phyloP scores from a whole-genome alignment of 176 grass and related monocot genomes.

The Eleusine coracana region DNA sequence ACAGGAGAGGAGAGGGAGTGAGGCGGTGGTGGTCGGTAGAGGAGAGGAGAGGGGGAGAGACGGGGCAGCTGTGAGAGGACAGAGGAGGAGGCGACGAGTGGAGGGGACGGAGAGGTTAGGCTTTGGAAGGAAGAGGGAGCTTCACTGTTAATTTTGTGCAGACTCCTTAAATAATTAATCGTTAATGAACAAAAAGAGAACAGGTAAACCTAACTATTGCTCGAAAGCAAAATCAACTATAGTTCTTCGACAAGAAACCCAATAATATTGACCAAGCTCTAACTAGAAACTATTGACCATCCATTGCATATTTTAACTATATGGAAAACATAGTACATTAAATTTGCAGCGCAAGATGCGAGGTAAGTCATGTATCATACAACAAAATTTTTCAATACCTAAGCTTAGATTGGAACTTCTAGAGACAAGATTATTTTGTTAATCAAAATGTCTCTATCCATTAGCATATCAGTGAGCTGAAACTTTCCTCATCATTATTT shows the following conservation, averaged over 20 bases:
- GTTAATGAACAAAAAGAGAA: background rate
- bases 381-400: background rate
- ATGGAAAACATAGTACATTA: background rate
- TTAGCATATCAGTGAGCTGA: background rate
- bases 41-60: too few relatives aligned
- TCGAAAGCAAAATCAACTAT: background rate
- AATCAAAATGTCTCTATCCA: conserved; percentile 2
- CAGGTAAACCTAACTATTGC: background rate
- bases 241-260: background rate
- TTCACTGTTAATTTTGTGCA: background rate
- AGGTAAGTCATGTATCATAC: conserved; percentile 1
- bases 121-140: background rate
- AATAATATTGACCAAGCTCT: background rate
- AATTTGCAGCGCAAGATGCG: background rate
- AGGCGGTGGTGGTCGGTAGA: too few relatives aligned
- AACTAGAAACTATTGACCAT: background rate
- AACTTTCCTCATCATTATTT: background rate
- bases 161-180: background rate
- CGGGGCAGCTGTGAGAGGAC: too few relatives aligned
- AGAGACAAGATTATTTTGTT: background rate
- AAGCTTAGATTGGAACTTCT: background rate
- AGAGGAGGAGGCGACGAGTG: too few relatives aligned
- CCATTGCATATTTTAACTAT: background rate
- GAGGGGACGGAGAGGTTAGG: too few relatives aligned
- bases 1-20: too few relatives aligned